Conservation (phyloP, 2,329 filamentous ascomycete genomes). For the Tolypocladium ovalisporum region DNA sequence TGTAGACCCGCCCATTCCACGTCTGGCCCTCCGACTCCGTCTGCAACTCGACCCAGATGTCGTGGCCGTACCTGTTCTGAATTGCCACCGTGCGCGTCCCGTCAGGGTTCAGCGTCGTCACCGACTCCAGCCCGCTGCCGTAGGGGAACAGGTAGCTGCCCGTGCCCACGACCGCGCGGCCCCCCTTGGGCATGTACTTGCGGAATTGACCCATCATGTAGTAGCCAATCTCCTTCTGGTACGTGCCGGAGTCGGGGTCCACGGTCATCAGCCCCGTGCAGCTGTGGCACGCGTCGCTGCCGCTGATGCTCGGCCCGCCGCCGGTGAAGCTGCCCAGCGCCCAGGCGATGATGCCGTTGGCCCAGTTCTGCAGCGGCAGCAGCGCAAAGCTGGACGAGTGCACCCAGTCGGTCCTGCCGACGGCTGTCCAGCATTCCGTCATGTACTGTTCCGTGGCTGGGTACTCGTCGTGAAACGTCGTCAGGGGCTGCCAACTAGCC, state of each 20-base stretch:
- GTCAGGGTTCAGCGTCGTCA: slow-evolving; percentile 36
- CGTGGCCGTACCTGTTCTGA: slow-evolving; percentile 34
- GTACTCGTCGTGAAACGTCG: slow-evolving; percentile 27
- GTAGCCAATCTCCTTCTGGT: slow-evolving; percentile 36
- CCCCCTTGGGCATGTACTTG: slow-evolving; percentile 34
- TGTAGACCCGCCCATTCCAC: slow-evolving; percentile 16
- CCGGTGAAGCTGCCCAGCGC: slow-evolving; percentile 30
- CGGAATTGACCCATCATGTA: slow-evolving; percentile 44
- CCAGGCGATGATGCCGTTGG: slow-evolving; percentile 31
- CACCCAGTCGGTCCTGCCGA: slow-evolving; percentile 32
- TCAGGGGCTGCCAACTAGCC: slow-evolving; percentile 24
- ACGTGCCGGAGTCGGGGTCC: slow-evolving; percentile 29
- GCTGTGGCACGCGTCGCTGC: slow-evolving; percentile 24
- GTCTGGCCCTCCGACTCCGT: slow-evolving; percentile 20
- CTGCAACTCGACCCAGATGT: slow-evolving; percentile 28
- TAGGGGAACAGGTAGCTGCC: slow-evolving; percentile 32
- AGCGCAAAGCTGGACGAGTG: slow-evolving; percentile 27
- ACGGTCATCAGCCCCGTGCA: slow-evolving; percentile 45
- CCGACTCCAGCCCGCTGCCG: slow-evolving; percentile 28
- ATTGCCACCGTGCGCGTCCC: slow-evolving; percentile 30
- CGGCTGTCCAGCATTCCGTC: slow-evolving; percentile 36
- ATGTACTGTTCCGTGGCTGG: slow-evolving; percentile 31
- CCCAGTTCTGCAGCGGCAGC: slow-evolving; percentile 39
- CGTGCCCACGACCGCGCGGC: slow-evolving; percentile 27
- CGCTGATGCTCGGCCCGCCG: slow-evolving; percentile 29